phyloP scores from a whole-genome alignment of 148 eudicot species.

The Fagopyrum esculentum region DNA sequence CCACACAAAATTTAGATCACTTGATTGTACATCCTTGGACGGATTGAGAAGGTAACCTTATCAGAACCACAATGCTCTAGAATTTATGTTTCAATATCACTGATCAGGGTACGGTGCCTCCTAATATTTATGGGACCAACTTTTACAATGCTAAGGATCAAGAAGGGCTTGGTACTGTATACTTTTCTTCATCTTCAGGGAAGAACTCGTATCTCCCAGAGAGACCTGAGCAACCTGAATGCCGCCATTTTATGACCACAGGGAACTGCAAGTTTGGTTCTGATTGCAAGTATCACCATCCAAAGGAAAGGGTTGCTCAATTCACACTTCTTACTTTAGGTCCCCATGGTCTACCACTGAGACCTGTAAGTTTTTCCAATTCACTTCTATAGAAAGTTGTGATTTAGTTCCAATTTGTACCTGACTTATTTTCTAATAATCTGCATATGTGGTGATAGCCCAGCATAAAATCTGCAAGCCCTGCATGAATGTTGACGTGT shows the following conservation, averaged over 20 bases:
- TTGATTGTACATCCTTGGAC: background rate
- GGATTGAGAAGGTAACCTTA: background rate
- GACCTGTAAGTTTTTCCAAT: constrained; percentile 52
- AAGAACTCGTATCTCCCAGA: constrained; percentile 36
- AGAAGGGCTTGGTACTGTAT: constrained; percentile 24
- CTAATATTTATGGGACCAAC: constrained; percentile 18
- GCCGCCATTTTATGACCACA: constrained; percentile 61
- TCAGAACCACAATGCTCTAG: background rate
- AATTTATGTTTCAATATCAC: background rate
- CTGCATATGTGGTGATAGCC: background rate
- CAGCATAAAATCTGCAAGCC: background rate
- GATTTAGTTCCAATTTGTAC: background rate
- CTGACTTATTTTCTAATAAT: background rate
- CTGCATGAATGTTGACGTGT: too few species aligned
- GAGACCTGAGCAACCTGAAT: constrained; percentile 66
- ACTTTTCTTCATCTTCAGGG: constrained; percentile 19
- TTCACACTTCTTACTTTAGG: constrained; percentile 32
- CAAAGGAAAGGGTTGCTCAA: constrained; percentile 44
- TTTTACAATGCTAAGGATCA: constrained; percentile 28
- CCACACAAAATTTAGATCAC: background rate
- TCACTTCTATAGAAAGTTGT: background rate
- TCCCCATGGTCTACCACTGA: constrained; percentile 71
- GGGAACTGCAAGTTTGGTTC: constrained; percentile 72
- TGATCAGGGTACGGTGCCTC: constrained; percentile 5
- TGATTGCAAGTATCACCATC: constrained; percentile 74